Conservation (phyloP, 2,329 filamentous ascomycete species). For the Fusarium napiforme region DNA sequence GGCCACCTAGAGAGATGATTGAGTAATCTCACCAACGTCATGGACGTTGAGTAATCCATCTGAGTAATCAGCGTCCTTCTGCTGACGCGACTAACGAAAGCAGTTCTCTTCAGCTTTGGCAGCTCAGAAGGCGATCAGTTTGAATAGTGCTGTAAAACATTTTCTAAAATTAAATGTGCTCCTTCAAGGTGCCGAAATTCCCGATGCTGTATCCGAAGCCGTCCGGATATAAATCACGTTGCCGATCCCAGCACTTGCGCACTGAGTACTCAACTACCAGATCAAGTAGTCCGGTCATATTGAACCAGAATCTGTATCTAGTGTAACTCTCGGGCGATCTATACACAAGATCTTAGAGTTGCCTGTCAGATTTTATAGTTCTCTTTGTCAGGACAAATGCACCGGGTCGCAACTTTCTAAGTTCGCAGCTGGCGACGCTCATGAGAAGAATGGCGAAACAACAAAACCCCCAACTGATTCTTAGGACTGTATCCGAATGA, state of each 20-base stretch:
- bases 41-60: background rate
- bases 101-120: background rate
- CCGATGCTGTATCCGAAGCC: background rate
- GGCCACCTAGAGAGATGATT: background rate
- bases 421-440: rapidly evolving
- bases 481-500: background rate
- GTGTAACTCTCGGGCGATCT: too few relatives aligned
- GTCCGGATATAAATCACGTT: background rate
- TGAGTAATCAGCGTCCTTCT: background rate
- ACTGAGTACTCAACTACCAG: background rate
- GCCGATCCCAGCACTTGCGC: too few relatives aligned
- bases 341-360: too few relatives aligned
- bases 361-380: too few relatives aligned
- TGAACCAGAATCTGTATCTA: too few relatives aligned
- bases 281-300: too few relatives aligned
- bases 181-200: background rate
- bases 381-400: too few relatives aligned
- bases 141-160: rapidly evolving
- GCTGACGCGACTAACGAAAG: background rate
- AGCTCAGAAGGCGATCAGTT: background rate
- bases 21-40: background rate
- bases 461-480: rapidly evolving
- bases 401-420: rapidly evolving
- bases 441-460: background rate
- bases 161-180: too few relatives aligned